Evolutionary conservation across 352 stramenopile genomes (phyloP).

Genomic region (Elongisporangium anandrum): DNA sequence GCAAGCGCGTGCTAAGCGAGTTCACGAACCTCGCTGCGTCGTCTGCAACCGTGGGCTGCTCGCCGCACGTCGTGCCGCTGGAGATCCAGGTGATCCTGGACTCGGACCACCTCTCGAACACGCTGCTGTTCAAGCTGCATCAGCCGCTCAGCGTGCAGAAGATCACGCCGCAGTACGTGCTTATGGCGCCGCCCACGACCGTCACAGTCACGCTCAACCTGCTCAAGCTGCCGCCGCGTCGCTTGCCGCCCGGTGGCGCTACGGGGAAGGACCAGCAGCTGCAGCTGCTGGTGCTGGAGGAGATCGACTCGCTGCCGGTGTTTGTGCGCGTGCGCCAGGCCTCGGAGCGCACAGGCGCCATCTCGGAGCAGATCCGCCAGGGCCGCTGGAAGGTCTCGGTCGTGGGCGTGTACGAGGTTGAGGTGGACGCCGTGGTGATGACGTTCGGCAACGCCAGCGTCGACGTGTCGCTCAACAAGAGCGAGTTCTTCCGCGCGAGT

Average conservation of each 20-base stretch:
- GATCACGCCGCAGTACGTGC: constrained; percentile 50
- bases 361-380: constrained; percentile 48
- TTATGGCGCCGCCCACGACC: constrained; percentile 39
- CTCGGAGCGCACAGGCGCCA: constrained; percentile 39
- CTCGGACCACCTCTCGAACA: constrained; percentile 49
- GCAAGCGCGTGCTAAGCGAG: constrained; percentile 23
- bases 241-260: background rate
- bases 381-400: constrained; percentile 51
- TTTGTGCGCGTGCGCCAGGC: constrained; percentile 50
- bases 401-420: constrained; percentile 51
- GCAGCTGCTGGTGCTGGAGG: constrained; percentile 16
- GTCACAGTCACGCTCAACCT: constrained; percentile 51
- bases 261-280: background rate
- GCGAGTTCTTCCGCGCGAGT: constrained; percentile 42
- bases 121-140: constrained; percentile 40
- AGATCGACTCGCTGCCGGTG: constrained; percentile 44
- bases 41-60: constrained; percentile 33
- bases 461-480: constrained; percentile 49
- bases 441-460: constrained; percentile 42
- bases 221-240: constrained; percentile 33
- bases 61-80: constrained; percentile 41
- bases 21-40: constrained; percentile 36
- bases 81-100: constrained; percentile 60
- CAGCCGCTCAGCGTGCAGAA: constrained; percentile 42
- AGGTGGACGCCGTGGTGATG: constrained; percentile 53